Evolutionary conservation across 768 basidiomycete species (phyloP), one percentile per base, ranked within the genome.

Genomic region (Tephrocybe sp.): DNA sequence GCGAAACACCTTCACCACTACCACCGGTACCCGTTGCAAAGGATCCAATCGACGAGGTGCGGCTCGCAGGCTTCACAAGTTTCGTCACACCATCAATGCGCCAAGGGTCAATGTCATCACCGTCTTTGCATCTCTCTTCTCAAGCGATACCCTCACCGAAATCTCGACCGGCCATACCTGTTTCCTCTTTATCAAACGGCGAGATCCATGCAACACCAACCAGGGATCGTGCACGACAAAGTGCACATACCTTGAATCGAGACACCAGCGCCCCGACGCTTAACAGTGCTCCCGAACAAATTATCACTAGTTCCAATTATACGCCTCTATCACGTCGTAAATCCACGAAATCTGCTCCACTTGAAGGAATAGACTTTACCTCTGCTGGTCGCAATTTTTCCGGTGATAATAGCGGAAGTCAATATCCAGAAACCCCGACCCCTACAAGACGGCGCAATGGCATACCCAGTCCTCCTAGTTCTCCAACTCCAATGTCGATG

Each of bases 61-160:
- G 77, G 62, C 68, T 71, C 53, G 76, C 80, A 42, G 83, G 81
- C 43, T 75, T 74, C 62, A 76, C 79, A 44, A 77, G 74, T 63
- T 89, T 80, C 70, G 69, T 77, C 53, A 75, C 82, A 39, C 87
- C 87, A 39, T 87, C 86, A 33, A 67, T 89, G 53, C 77, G 82
- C 49, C 78, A 77, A 54, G 88, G 79, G 34, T 87, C 89, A 41
- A 76, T 85, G 73, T 90, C 88, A 50, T 87, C 87, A 17, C 88
- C 89, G 47, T 77, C 83, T 23, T 66, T 91, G 39, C 83, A 86
- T 60, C 74, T 85, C 49, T 79, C 79, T 45, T 82, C 82, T 22
- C 76, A 79, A 67, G 71, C 78, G 31, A 60, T 75, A 45, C 76
- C 78, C 45, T 79, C 82, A 32, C 74, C 78, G n/a, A 76, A 72